These are phyloP conservation scores for Choanephora cucurbitarum DNA, from an alignment of 371 early-diverging fungal species.

Conservation along the genomic window DNA sequence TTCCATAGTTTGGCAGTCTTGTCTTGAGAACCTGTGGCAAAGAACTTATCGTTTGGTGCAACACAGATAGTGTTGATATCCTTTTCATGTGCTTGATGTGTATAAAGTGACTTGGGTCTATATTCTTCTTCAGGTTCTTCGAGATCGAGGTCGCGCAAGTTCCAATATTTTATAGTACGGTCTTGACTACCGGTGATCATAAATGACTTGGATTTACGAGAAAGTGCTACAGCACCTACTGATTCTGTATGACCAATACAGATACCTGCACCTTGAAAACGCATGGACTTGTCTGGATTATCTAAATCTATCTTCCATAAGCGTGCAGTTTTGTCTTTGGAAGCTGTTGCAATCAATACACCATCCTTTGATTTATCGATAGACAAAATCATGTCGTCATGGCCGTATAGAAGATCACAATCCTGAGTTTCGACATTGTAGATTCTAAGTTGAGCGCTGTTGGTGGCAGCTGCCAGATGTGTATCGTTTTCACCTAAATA, in stretches of 20 bases:
- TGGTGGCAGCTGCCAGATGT: slow-evolving; percentile 88
- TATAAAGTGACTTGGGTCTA: slow-evolving; percentile 73
- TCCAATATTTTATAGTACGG: slow-evolving; percentile 95
- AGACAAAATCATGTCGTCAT: slow-evolving; percentile 84
- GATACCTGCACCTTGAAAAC: slow-evolving; percentile 66
- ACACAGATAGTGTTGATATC: slow-evolving; percentile 95
- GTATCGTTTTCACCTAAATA: slow-evolving; percentile 74
- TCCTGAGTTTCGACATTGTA: slow-evolving; percentile 81
- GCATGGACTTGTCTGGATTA: slow-evolving; percentile 33
- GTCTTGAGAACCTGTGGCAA: slow-evolving; percentile 98
- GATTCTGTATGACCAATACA: slow-evolving; percentile 93
- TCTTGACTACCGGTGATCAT: slow-evolving; percentile 90
- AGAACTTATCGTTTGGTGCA: slow-evolving; percentile 88
- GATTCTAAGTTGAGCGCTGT: slow-evolving; percentile 87
- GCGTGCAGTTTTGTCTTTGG: slow-evolving; percentile 86
- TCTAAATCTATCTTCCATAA: slow-evolving; percentile 73
- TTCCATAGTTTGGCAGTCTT: slow-evolving; percentile 96
- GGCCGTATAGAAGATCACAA: slow-evolving; percentile 87
- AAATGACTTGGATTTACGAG: slow-evolving; percentile 63
- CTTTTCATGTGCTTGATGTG: slow-evolving; percentile 95
- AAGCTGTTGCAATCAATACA: slow-evolving; percentile 76
- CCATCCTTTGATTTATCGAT: slow-evolving; percentile 72
- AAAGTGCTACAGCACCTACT: slow-evolving; percentile 81
- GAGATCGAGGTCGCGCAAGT: slow-evolving; percentile 57
- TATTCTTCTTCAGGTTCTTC: slow-evolving; percentile 44